phyloP scores from a whole-genome alignment of 2,329 filamentous ascomycete genomes.

The Aspergillus fructus region DNA sequence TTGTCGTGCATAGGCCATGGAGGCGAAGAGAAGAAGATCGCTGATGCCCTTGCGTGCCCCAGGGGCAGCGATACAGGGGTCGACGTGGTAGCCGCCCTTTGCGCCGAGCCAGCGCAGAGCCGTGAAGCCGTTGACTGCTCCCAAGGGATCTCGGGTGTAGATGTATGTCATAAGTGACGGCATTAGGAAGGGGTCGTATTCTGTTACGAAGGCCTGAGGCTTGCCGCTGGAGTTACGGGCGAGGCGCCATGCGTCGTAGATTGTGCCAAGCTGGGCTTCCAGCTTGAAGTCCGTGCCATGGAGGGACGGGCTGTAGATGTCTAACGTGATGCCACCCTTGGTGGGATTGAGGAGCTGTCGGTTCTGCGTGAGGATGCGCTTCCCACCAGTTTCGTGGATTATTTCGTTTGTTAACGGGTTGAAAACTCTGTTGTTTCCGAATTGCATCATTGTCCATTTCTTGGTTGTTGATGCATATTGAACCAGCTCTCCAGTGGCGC shows the following conservation, averaged over 20 bases:
- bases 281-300: constrained; percentile 30
- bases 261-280: constrained; percentile 30
- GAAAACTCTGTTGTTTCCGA: constrained; percentile 41
- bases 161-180: constrained; percentile 43
- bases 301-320: constrained; percentile 34
- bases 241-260: constrained; percentile 42
- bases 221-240: constrained; percentile 29
- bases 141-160: constrained; percentile 33
- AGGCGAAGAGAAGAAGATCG: constrained; percentile 38
- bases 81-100: constrained; percentile 42
- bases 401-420: constrained; percentile 43
- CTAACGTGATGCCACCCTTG: constrained; percentile 35
- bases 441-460: constrained; percentile 37
- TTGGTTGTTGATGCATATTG: constrained; percentile 24
- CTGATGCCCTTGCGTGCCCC: constrained; percentile 38
- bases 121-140: constrained; percentile 37
- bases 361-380: constrained; percentile 38
- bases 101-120: constrained; percentile 39
- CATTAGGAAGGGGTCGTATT: constrained; percentile 42
- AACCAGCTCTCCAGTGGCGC: constrained; percentile 35
- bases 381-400: constrained; percentile 35
- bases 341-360: constrained; percentile 36
- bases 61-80: constrained; percentile 39
- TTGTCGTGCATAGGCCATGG: constrained; percentile 39
- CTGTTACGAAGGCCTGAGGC: constrained; percentile 41